Evolutionary conservation across 192 early-diverging fungal species (phyloP), one percentile per base, ranked within the genome.

Genomic region (Coemansia sp.): DNA sequence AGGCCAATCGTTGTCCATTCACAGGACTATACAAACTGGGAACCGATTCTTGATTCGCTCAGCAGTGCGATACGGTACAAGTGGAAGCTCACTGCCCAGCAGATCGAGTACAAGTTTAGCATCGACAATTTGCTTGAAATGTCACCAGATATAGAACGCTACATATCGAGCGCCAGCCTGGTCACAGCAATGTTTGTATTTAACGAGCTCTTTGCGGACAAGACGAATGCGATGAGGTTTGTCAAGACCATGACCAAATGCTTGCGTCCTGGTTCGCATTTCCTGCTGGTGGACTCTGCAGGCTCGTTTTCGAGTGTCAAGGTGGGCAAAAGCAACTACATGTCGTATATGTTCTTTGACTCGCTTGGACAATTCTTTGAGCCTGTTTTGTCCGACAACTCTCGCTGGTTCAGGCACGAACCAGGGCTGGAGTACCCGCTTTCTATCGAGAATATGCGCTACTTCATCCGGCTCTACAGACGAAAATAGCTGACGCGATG

Each of bases 101-200:
- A 84, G 17, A 62, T 92, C 31, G 55, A 59, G 30, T 87, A 84
- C 64, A 54, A 76, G 42, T 90, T 84, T 41, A 84, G 84, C 47
- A 64, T 82, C 11, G 84, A 84, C 6, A 84, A 92, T 65, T 65
- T 91, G 4, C 61, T 91, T 20, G 73, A 83, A 57, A 68, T 78
- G 11, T 62, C 73, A 14, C 57, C 72, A n/a, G 64, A 73, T 7
- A 63, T 88, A 0, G 66, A 84, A 53, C 30, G 60, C 15, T 52
- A 65, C 5, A 82, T 95, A 6, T 64, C 77, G 3, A 57, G 74
- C 22, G 85, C 92, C 3, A 74, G 86, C 60, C 61, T 96, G 42
- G 88, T 94, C 20, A 96, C 94, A 2, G 86, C 89, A 33, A 88
- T 94, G 83, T 98, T 96, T 85, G 84, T 96, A 1, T 82, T 98